Evolutionary conservation across 2,329 filamentous ascomycete species (phyloP).

Genomic region (Beauveria caledonica): DNA sequence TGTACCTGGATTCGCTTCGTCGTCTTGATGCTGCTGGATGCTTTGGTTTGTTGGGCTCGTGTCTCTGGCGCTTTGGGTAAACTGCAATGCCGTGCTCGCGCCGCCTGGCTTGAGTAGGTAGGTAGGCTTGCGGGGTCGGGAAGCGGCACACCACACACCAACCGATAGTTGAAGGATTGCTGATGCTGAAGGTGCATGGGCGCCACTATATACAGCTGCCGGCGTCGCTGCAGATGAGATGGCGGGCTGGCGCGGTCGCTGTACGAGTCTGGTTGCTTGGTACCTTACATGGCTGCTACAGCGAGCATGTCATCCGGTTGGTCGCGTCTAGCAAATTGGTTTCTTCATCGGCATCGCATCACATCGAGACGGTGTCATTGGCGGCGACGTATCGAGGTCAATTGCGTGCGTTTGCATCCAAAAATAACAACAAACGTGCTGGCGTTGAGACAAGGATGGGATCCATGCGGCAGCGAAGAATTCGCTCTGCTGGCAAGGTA

Average conservation of each 20-base stretch:
- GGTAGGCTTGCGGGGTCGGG: not conserved
- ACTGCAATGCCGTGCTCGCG: slow-evolving; percentile 2
- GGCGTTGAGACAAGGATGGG: not conserved
- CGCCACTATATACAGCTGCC: slow-evolving; percentile 2
- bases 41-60: not conserved
- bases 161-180: not conserved
- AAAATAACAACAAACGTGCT: slow-evolving; percentile 1
- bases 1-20: not conserved
- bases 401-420: slow-evolving; percentile 6
- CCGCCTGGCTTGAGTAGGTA: not conserved
- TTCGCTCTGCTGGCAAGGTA: not conserved
- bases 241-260: not conserved
- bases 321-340: not conserved
- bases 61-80: not conserved
- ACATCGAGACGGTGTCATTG: not conserved
- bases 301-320: not conserved
- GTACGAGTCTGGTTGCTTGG: not conserved
- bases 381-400: not conserved
- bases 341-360: not conserved
- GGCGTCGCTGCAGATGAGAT: slow-evolving; percentile 5
- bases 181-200: not conserved
- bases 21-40: not conserved
- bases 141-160: not conserved
- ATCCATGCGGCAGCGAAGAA: not conserved
- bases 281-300: not conserved